Evolutionary conservation across 2,329 filamentous ascomycete species (phyloP).

Genomic region (Aspergillus transmontanensis): DNA sequence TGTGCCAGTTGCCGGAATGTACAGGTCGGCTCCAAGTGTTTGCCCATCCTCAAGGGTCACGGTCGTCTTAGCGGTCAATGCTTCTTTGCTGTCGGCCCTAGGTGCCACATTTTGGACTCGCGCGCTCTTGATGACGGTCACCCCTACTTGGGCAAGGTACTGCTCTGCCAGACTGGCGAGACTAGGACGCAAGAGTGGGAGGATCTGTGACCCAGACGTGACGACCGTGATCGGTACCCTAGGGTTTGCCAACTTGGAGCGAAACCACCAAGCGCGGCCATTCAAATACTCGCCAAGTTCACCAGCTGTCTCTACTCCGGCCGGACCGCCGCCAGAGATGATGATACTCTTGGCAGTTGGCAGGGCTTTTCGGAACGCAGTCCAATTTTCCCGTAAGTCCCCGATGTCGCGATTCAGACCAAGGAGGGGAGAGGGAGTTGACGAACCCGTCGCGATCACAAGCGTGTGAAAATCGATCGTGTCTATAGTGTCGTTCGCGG

Average conservation of each 20-base stretch:
- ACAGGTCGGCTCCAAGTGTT: constrained; percentile 48
- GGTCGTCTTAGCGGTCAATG: constrained; percentile 30
- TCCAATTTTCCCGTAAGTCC: constrained; percentile 40
- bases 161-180: constrained; percentile 47
- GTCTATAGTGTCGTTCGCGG: constrained; percentile 1
- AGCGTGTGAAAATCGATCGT: constrained; percentile 47
- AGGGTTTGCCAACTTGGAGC: constrained; percentile 19
- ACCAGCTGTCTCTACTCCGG: constrained; percentile 52
- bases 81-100: constrained; percentile 21
- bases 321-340: constrained; percentile 33
- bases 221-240: constrained; percentile 51
- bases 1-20: constrained; percentile 51
- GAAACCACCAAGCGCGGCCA: constrained; percentile 45
- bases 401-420: constrained; percentile 41
- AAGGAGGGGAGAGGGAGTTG: constrained; percentile 49
- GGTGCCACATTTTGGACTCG: constrained; percentile 41
- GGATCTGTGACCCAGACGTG: constrained; percentile 41
- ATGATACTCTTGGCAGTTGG: constrained; percentile 46
- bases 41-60: constrained; percentile 46
- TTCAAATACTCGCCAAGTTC: constrained; percentile 57
- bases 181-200: constrained; percentile 44
- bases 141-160: constrained; percentile 49
- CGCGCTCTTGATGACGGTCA: constrained; percentile 48
- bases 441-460: constrained; percentile 53
- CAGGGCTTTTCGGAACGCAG: constrained; percentile 44